Base-by-base conservation (phyloP, 73 alveolate species). In the Paramecium primaurelia region DNA sequence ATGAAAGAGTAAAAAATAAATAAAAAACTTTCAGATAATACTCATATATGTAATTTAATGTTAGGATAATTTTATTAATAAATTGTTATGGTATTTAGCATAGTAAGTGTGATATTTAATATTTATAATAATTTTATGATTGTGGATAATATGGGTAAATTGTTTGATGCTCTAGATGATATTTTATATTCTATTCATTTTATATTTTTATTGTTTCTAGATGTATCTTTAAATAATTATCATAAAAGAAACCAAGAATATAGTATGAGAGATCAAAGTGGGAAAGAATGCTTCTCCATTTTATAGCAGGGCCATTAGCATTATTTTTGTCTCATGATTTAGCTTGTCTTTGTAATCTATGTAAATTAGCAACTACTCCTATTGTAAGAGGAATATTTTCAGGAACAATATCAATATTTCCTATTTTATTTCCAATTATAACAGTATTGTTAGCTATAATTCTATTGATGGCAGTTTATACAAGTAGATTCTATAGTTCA, bases 351-450 rank as follows among this genome's bases (percentile, higher is more conserved):
- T 80, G 91, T 12, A 80, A 47, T 80, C 49, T 80, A 26, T 49
- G 47, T 20, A 80, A 80, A 80, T 12, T 80, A 45, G 71, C 91
- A 20, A 80, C 91, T n/a, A 80, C 91, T 18, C 91, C 91, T 10
- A 18, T 44, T 22, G 75, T 80, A 16, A 80, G 75, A 18, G 91
- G 91, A 18, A 64, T 80, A 45, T 80, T 80, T 40, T 80, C 91
- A 44, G 91, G 91, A 0, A 80, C 91, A 44, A 47, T 80, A 8
- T 22, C 36, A 22, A 80, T 80, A 44, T 45, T 80, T 36, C 77
- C 91, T 1, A 80, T 47, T 6, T 22, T 80, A 22, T 80, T 80
- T 47, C 91, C 91, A 1, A 47, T 25, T 20, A 25, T 80, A 22
- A 32, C 32, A 44, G 28, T 47, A 18, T 4, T 80, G 2, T 42